phyloP scores from a whole-genome alignment of 345 rosid genomes.

The Rhodamnia argentea region DNA sequence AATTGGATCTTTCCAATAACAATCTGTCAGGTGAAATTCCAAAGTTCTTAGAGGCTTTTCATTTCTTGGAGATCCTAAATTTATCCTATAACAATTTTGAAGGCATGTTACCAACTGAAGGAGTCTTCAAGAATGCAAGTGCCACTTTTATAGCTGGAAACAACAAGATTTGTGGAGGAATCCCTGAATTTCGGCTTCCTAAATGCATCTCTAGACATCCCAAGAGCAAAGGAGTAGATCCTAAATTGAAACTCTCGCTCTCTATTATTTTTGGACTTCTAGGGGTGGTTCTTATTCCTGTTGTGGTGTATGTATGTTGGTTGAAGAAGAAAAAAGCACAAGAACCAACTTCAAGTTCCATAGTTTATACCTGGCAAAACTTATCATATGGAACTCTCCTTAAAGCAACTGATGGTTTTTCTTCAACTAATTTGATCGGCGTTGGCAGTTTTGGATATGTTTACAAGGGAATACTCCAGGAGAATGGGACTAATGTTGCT shows the following conservation, averaged over 20 bases:
- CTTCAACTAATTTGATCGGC: not conserved
- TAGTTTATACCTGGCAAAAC: not conserved
- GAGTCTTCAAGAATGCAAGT: slow-evolving; percentile 14
- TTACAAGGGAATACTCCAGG: not conserved
- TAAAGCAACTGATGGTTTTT: not conserved
- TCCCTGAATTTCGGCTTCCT: not conserved
- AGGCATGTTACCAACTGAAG: slow-evolving; percentile 10
- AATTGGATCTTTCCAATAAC: too few species aligned
- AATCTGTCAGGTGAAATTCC: slow-evolving; percentile 8
- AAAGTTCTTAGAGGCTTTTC: not conserved
- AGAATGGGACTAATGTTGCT: not conserved
- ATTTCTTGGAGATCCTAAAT: slow-evolving; percentile 1
- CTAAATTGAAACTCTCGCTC: not conserved
- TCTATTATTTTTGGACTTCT: not conserved
- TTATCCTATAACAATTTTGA: slow-evolving; percentile 15
- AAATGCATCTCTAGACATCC: not conserved
- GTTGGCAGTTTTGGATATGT: not conserved
- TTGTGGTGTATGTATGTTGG: not conserved
- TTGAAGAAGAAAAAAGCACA: not conserved
- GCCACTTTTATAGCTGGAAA: slow-evolving; percentile 8
- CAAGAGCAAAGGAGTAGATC: not conserved
- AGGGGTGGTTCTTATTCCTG: too few species aligned
- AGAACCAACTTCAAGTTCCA: not conserved
- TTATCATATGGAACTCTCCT: not conserved
- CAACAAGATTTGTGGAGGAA: slow-evolving; percentile 17